Conservation (phyloP, 805 yeast genomes). For the Hanseniaspora lachancei region DNA sequence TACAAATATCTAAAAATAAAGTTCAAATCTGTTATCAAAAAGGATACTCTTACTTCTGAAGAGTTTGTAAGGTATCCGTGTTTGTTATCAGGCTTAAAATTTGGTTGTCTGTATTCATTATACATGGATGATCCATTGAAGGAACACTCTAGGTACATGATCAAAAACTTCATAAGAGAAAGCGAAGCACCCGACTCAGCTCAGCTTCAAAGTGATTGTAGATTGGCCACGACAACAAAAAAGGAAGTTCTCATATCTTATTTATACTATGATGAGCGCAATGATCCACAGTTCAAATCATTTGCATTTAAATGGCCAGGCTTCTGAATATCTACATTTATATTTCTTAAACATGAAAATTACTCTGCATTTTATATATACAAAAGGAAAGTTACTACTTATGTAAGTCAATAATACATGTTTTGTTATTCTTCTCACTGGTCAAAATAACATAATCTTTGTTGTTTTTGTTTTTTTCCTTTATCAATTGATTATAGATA, state of each 20-base stretch:
- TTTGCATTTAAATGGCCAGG: conserved; percentile 8
- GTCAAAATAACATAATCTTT: conserved; percentile 63
- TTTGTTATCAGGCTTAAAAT: neutral
- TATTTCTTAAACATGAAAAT: neutral
- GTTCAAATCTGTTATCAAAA: neutral
- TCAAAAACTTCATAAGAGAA: neutral
- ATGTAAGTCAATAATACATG: conserved; percentile 54
- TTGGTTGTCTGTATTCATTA: conserved; percentile 5
- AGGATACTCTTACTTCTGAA: neutral
- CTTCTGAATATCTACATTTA: neutral
- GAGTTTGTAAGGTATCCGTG: neutral
- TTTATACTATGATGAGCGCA: neutral
- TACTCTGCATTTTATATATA: neutral
- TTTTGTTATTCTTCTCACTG: conserved; percentile 64
- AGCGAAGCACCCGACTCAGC: neutral
- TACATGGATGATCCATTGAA: conserved; percentile 9
- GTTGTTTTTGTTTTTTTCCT: conserved; percentile 54
- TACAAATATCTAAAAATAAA: conserved; percentile 6
- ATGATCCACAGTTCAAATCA: neutral
- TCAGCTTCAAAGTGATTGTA: conserved; percentile 10
- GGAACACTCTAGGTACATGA: conserved; percentile 5
- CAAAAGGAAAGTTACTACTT: conserved; percentile 24
- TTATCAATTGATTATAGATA: conserved; percentile 57
- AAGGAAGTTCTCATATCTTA: conserved; percentile 1
- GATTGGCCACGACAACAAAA: conserved; percentile 7